Base-by-base conservation (phyloP, 2,329 filamentous ascomycete genomes). In the Aureobasidium namibiae region DNA sequence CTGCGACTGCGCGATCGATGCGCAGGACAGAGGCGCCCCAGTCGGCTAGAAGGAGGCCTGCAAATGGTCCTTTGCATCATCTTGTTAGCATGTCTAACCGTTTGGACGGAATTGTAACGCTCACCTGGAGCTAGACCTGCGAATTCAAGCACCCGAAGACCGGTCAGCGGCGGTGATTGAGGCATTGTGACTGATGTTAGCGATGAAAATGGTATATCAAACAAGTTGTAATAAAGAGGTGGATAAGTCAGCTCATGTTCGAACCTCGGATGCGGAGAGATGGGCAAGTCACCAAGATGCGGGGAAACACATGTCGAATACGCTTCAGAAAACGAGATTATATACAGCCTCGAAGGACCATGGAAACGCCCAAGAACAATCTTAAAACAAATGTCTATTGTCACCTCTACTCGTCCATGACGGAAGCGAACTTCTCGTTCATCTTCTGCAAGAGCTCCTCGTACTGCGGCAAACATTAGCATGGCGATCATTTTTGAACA, bases 351-450 rank as follows among this genome's bases (percentile, higher is more conserved):
- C 52, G 31, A 45, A 31, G 52, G 52, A 56, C 52, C 52, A 45
- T 56, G 23, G 11, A 26, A 44, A 45, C 52, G 52, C 52, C 52
- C 52, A 24, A 24, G 33, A 54, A 54, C 26, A 56, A 7, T 31
- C 3, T 50, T 26, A 54, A 52, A 52, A 52, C 50, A 42, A 21
- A 9, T 33, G 50, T 59, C 56, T 50, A 59, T 46, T 16, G 23
- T 31, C 44, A 31, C 36, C 24, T 39, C 33, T 91, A 99, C 82
- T 97, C 92, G 75, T 99, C 94, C 73, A 90, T 84, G 62, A 99
- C 92, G 39, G 91, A 87, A 52, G 94, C 94, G 77, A 99, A 99
- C 79, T 96, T 96, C 78, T 99, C 94, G 67, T 88, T 86, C 91
- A 99, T 92, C 68, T 85, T 81, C 77, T 95, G 90, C 68, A 94